A percentile compares a stretch with the other conserved stretches of the same genome.
These are phyloP conservation scores for Trichosporon sp. DNA, from an alignment of 1,284 basidiomycete species.

Conservation along the genomic window DNA sequence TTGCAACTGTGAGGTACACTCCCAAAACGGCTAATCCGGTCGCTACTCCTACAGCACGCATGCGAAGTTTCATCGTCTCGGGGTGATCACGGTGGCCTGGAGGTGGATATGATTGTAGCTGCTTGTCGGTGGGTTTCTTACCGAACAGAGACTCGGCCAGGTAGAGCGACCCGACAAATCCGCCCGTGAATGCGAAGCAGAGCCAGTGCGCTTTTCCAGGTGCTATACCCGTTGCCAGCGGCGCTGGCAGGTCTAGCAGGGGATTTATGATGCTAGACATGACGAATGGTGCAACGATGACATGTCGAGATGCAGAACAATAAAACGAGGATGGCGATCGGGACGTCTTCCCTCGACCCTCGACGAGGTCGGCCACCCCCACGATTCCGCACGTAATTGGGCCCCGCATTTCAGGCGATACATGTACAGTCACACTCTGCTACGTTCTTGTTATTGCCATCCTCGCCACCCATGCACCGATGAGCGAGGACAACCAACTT, in stretches of 20 bases:
- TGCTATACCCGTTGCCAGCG: conserved; percentile 23
- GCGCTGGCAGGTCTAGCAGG: conserved; percentile 22
- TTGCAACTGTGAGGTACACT: conserved; percentile 30
- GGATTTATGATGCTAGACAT: conserved; percentile 15
- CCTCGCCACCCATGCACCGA: conserved; percentile 6
- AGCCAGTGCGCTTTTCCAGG: conserved; percentile 31
- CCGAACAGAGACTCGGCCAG: conserved; percentile 35
- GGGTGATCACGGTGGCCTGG: conserved; percentile 45
- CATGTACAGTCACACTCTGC: background rate
- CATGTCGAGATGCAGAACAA: background rate
- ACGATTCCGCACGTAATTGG: background rate
- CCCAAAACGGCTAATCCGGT: conserved; percentile 33
- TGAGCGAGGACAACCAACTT: conserved; percentile 21
- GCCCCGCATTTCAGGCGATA: conserved; percentile 8
- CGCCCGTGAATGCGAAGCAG: conserved; percentile 43
- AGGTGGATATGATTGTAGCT: conserved; percentile 2
- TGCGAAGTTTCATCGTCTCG: conserved; percentile 39
- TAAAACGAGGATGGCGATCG: background rate
- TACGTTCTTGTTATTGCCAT: background rate
- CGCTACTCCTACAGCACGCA: conserved; percentile 39
- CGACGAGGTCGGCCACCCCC: background rate
- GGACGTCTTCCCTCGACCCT: too few species aligned
- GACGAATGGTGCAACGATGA: background rate
- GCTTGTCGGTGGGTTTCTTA: conserved; percentile 1
- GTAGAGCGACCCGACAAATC: conserved; percentile 52